A percentile compares a stretch with the other conserved stretches of the same genome.
These are phyloP conservation scores for Cryptosporidium viatorum DNA, from an alignment of 169 alveolate species.

Conservation along the genomic window DNA sequence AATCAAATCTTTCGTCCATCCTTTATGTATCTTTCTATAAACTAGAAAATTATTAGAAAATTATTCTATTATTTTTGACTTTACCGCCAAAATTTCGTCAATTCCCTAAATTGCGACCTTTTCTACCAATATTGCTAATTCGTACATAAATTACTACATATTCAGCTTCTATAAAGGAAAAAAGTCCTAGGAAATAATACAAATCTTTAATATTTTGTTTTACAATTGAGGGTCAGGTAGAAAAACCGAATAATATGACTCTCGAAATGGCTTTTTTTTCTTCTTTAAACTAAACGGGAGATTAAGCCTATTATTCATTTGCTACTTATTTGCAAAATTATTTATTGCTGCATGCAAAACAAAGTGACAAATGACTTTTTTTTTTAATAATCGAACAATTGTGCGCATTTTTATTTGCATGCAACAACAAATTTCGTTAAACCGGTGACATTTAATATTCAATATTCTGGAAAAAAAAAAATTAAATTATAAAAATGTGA, in stretches of 20 bases:
- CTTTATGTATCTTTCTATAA: neutral
- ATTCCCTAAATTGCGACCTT: too few relatives aligned
- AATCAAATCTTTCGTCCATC: constrained; percentile 85
- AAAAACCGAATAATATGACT: neutral
- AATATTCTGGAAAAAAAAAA: neutral
- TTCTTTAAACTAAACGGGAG: neutral
- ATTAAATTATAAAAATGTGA: neutral
- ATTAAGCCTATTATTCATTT: too few relatives aligned
- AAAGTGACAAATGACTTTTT: too few relatives aligned
- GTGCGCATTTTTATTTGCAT: too few relatives aligned
- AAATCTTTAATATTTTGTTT: too few relatives aligned
- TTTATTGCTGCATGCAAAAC: too few relatives aligned
- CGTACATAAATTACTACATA: neutral
- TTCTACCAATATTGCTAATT: neutral
- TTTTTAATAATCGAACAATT: too few relatives aligned
- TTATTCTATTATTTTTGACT: neutral
- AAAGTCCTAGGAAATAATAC: neutral
- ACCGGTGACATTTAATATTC: neutral
- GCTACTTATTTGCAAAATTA: too few relatives aligned
- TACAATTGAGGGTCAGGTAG: neutral
- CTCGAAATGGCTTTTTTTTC: neutral
- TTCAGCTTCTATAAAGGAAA: neutral
- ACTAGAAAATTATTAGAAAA: neutral
- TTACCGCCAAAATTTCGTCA: neutral
- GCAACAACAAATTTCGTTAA: neutral